These are phyloP conservation scores for Hypoxylon sp. DNA, from an alignment of 2,329 filamentous ascomycete species.

Conservation along the genomic window DNA sequence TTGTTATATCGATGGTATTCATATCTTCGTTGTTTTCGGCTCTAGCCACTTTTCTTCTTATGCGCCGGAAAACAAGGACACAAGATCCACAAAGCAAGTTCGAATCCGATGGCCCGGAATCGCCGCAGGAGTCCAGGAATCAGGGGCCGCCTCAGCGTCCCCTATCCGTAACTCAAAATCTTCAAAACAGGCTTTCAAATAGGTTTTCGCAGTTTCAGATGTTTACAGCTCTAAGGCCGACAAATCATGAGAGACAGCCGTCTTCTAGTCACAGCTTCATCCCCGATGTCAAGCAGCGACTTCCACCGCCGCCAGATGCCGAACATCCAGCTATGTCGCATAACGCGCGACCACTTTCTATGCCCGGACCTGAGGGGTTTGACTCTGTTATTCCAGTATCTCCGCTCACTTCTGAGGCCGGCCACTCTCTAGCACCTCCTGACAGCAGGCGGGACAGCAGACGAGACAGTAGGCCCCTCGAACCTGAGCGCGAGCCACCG, in stretches of 20 bases:
- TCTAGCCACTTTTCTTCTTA: constrained; percentile 34
- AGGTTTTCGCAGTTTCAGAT: constrained; percentile 10
- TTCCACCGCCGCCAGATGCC: constrained; percentile 10
- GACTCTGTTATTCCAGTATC: constrained; percentile 34
- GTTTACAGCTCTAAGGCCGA: constrained; percentile 1
- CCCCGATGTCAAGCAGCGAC: constrained; percentile 28
- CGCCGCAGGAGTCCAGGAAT: constrained; percentile 10
- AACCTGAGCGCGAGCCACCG: background rate
- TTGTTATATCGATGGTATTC: constrained; percentile 32
- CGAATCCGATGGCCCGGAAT: constrained; percentile 8
- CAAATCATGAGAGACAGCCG: background rate
- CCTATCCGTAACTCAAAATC: constrained; percentile 2
- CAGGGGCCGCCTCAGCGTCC: background rate
- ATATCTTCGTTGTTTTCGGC: constrained; percentile 34
- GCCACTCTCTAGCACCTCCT: constrained; percentile 2
- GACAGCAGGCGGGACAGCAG: background rate
- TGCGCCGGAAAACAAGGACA: constrained; percentile 29
- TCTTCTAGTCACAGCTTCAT: constrained; percentile 6
- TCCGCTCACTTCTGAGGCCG: constrained; percentile 2
- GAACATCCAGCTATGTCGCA: constrained; percentile 36
- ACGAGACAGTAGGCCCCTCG: background rate
- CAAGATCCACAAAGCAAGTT: constrained; percentile 12
- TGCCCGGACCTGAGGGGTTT: constrained; percentile 23
- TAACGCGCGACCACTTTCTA: constrained; percentile 30
- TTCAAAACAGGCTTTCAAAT: constrained; percentile 13